These are phyloP conservation scores for Nicotiana noctiflora DNA, from an alignment of 257 asterid genomes.

Conservation along the genomic window DNA sequence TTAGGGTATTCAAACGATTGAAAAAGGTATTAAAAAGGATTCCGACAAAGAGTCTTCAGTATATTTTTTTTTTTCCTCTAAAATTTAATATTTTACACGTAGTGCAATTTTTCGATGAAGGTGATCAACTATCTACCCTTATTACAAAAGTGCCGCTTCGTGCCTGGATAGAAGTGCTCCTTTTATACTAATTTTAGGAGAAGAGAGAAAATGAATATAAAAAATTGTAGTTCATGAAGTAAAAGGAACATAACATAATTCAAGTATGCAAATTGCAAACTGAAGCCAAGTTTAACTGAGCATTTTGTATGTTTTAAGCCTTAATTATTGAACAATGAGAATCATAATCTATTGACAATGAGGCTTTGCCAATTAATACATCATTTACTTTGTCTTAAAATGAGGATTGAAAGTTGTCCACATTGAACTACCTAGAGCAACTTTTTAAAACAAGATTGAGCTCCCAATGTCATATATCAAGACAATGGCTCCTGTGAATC, in stretches of 20 bases:
- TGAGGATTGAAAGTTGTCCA: neutral
- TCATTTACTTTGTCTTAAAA: constrained; percentile 2
- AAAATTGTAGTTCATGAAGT: neutral
- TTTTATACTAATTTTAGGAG: too few species aligned
- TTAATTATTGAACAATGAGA: neutral
- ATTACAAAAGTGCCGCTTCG: too few species aligned
- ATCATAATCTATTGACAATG: neutral
- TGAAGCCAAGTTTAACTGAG: neutral
- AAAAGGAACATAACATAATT: neutral
- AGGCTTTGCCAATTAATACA: constrained; percentile 3
- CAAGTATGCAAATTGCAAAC: neutral
- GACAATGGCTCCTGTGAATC: constrained; percentile 51
- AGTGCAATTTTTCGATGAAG: too few species aligned
- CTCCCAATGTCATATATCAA: constrained; percentile 13
- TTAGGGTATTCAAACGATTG: too few species aligned
- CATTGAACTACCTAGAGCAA: neutral
- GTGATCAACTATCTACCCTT: too few species aligned
- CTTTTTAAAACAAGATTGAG: neutral
- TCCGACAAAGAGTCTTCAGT: too few species aligned
- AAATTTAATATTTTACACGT: too few species aligned
- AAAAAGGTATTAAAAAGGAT: too few species aligned
- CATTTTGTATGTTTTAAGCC: neutral
- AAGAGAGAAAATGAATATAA: too few species aligned
- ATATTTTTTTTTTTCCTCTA: too few species aligned
- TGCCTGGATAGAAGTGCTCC: too few species aligned